Evolutionary conservation across 2,329 filamentous ascomycete species (phyloP).

Genomic region (Macrophomina tecta): DNA sequence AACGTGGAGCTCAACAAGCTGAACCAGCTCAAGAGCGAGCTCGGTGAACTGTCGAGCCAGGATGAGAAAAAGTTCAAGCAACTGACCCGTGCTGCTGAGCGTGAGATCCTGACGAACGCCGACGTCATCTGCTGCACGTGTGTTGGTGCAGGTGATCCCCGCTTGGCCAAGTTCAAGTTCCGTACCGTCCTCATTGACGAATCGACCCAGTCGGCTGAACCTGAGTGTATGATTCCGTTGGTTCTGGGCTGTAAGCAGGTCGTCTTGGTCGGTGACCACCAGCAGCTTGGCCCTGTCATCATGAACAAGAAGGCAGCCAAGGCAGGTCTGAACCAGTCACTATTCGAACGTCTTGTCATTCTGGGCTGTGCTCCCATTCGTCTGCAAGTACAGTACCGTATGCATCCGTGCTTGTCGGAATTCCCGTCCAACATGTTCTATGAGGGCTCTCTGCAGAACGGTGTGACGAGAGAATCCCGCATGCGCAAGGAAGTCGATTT

Average conservation of each 20-base stretch:
- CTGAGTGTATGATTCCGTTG: constrained; percentile 97
- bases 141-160: constrained; percentile 94
- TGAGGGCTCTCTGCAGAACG: constrained; percentile 94
- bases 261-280: constrained; percentile 97
- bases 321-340: constrained; percentile 95
- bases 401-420: constrained; percentile 96
- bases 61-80: constrained; percentile 99
- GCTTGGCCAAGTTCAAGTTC: constrained; percentile 96
- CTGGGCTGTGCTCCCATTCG: constrained; percentile 90
- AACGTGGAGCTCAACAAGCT: constrained; percentile 93
- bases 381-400: constrained; percentile 96
- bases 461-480: constrained; percentile 87
- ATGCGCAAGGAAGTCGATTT: constrained; percentile 95
- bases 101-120: constrained; percentile 91
- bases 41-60: constrained; percentile 89
- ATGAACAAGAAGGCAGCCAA: constrained; percentile 99
- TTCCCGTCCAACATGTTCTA: constrained; percentile 99
- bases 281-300: constrained; percentile 96
- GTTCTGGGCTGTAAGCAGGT: constrained; percentile 98
- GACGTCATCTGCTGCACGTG: constrained; percentile 99
- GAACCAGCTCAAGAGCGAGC: constrained; percentile 87
- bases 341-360: constrained; percentile 95
- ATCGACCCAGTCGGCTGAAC: constrained; percentile 96
- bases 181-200: constrained; percentile 97
- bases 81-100: constrained; percentile 89